Percentiles rank a stretch among this genome's conserved stretches.
Evolutionary conservation across 1,139 yeast species (phyloP).

Genomic region (Candida sojae): DNA sequence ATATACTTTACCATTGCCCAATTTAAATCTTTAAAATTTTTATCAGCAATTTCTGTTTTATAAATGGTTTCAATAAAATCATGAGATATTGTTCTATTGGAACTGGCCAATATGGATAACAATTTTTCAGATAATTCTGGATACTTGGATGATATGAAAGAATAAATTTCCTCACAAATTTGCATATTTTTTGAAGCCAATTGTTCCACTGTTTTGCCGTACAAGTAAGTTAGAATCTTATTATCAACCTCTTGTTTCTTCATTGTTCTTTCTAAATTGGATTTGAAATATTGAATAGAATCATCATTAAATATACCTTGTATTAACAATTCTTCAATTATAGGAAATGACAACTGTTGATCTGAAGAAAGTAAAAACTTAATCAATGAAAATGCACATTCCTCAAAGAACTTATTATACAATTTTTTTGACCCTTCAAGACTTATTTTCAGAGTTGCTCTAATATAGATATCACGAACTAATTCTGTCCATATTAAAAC

Average conservation of each 20-base stretch:
- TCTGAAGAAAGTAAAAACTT: constrained; percentile 6
- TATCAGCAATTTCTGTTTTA: constrained; percentile 25
- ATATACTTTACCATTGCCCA: constrained; percentile 50
- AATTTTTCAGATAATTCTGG: constrained; percentile 38
- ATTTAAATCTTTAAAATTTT: constrained; percentile 20
- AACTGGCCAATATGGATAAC: constrained; percentile 35
- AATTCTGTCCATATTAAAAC: constrained; percentile 22
- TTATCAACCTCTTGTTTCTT: constrained; percentile 14
- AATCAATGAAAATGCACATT: constrained; percentile 18
- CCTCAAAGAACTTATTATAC: constrained; percentile 26
- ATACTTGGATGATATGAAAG: constrained; percentile 31
- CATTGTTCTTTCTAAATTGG: constrained; percentile 22
- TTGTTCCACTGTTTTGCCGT: constrained; percentile 25
- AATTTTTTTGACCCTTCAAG: constrained; percentile 34
- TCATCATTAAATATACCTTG: constrained; percentile 22
- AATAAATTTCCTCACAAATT: constrained; percentile 47
- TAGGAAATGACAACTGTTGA: not conserved
- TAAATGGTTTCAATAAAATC: constrained; percentile 42
- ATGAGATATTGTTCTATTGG: constrained; percentile 51
- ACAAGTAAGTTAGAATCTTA: constrained; percentile 24
- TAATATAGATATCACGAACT: constrained; percentile 24
- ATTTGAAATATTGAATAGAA: constrained; percentile 16
- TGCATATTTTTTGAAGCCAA: constrained; percentile 27
- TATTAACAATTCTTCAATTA: constrained; percentile 15
- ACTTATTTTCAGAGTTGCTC: constrained; percentile 27